Percentiles rank a stretch among this genome's conserved stretches.
Conservation (phyloP, 805 yeast genomes). For the Pachysolen tannophilus region DNA sequence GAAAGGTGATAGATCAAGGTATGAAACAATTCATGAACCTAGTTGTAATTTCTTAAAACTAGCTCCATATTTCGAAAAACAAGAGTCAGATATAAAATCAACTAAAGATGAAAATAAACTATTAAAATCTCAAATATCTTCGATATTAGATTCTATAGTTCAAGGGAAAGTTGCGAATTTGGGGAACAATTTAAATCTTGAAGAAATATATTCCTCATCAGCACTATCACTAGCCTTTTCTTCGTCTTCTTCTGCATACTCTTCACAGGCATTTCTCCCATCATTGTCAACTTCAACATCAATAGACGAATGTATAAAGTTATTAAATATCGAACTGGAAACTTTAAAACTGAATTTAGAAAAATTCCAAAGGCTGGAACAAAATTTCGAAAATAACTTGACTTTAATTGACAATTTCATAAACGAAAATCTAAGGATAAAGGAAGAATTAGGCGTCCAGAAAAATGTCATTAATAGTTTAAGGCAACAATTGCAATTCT, state of each 20-base stretch:
- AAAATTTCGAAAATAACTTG: constrained; percentile 2
- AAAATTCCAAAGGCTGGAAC: constrained; percentile 3
- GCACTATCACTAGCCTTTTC: constrained; percentile 8
- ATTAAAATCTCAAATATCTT: constrained; percentile 35
- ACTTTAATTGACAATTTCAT: constrained; percentile 24
- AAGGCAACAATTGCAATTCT: constrained; percentile 43
- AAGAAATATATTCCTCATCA: constrained; percentile 28
- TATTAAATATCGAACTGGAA: constrained; percentile 36
- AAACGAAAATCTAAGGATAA: constrained; percentile 30
- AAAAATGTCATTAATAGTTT: constrained; percentile 34
- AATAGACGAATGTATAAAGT: constrained; percentile 19
- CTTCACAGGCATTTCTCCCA: constrained; percentile 5
- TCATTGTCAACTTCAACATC: constrained; percentile 10
- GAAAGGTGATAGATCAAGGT: constrained; percentile 27
- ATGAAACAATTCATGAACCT: constrained; percentile 18
- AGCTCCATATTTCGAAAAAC: constrained; percentile 17
- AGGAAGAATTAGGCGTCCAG: constrained; percentile 40
- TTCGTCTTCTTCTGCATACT: constrained; percentile 19
- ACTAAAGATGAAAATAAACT: constrained; percentile 28
- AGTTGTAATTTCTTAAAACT: constrained; percentile 23
- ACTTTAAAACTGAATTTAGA: constrained; percentile 32
- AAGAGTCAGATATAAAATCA: constrained; percentile 20
- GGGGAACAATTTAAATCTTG: constrained; percentile 38
- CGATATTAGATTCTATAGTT: constrained; percentile 35
- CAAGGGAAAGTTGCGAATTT: constrained; percentile 44